Evolutionary conservation across 2,329 filamentous ascomycete species (phyloP).

Genomic region (Ascochyta viciae-villosae): DNA sequence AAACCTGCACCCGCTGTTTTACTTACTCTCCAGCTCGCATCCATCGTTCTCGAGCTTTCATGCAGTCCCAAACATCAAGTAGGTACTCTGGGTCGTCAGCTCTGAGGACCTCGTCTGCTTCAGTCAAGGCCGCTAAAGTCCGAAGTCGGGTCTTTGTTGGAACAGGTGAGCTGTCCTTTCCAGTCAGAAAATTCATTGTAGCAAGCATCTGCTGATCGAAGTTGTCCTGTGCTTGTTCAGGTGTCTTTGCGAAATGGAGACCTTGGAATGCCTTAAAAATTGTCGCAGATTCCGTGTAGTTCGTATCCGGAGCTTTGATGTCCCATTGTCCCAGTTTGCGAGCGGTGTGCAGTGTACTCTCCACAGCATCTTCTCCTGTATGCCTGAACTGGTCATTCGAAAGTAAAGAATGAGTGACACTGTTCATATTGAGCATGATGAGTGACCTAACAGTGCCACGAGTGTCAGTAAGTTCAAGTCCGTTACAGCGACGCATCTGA

Average conservation of each 20-base stretch:
- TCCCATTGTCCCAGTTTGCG: constrained; percentile 91
- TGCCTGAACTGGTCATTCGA: constrained; percentile 70
- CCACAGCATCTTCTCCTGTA: constrained; percentile 65
- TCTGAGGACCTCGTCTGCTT: constrained; percentile 79
- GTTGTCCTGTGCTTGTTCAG: constrained; percentile 60
- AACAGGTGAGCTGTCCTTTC: constrained; percentile 33
- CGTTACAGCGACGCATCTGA: constrained; percentile 70
- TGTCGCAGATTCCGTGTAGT: constrained; percentile 69
- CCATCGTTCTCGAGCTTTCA: constrained; percentile 74
- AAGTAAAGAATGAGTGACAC: constrained; percentile 81
- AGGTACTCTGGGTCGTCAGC: constrained; percentile 67
- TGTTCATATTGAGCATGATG: constrained; percentile 81
- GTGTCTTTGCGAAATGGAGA: constrained; percentile 70
- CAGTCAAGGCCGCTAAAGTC: constrained; percentile 73
- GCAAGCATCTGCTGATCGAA: constrained; percentile 68
- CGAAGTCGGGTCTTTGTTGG: constrained; percentile 37
- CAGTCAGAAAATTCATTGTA: constrained; percentile 50
- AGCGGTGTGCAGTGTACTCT: constrained; percentile 80
- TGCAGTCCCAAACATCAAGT: constrained; percentile 65
- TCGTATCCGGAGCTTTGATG: constrained; percentile 72
- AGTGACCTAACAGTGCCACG: constrained; percentile 78
- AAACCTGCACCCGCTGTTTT: no score
- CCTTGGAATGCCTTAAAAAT: constrained; percentile 84
- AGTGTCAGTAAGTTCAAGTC: constrained; percentile 65
- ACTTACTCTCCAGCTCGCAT: constrained; percentile 81